phyloP scores from a whole-genome alignment of 352 stramenopile species.

The Phytophthora idaei region DNA sequence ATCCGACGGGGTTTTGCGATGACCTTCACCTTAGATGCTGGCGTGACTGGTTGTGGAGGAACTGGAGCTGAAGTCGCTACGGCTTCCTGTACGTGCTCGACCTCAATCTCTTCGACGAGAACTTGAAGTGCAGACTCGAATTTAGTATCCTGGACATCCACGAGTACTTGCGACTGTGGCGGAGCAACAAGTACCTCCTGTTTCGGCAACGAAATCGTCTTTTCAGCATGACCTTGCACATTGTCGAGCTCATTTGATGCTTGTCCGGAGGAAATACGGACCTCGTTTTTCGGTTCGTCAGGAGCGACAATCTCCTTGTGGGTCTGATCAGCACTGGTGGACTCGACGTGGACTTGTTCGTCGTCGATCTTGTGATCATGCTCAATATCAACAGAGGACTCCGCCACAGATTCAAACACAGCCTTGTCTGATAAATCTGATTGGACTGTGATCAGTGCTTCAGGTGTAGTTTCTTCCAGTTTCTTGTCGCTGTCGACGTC shows the following conservation, averaged over 20 bases:
- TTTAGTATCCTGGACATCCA: not conserved
- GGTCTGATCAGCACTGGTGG: not conserved
- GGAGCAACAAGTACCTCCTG: not conserved
- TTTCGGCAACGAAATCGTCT: not conserved
- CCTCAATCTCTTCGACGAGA: slow-evolving; percentile 3
- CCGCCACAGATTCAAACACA: not conserved
- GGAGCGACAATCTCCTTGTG: not conserved
- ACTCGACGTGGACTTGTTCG: not conserved
- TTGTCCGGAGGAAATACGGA: not conserved
- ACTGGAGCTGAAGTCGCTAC: not conserved
- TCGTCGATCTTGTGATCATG: not conserved
- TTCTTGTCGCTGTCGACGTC: slow-evolving; percentile 9
- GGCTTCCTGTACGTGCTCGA: slow-evolving; percentile 9
- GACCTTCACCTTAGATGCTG: not conserved
- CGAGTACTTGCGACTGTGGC: not conserved
- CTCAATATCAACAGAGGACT: not conserved
- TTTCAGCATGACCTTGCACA: not conserved
- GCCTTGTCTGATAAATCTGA: not conserved
- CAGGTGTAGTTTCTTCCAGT: not conserved
- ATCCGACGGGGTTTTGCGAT: slow-evolving; percentile 1
- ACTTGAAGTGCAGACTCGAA: slow-evolving; percentile 2
- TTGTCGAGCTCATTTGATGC: not conserved
- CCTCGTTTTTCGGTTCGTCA: not conserved
- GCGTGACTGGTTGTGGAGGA: not conserved
- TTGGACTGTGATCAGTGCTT: not conserved